Conservation (phyloP, 306 rosid species). For the Echinosophora koreensis region DNA sequence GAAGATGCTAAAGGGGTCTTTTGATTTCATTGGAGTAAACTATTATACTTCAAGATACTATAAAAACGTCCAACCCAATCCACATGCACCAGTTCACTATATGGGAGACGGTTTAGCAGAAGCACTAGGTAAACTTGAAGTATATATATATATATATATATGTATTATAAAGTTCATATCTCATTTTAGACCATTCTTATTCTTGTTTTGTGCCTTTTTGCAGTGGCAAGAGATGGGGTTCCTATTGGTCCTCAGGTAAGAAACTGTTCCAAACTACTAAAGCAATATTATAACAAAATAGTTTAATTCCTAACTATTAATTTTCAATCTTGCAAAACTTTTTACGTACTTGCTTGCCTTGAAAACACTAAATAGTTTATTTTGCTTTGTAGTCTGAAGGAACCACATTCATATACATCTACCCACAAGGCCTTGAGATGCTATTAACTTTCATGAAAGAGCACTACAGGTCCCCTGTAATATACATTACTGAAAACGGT, state of each 20-base stretch:
- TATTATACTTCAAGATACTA: conserved; percentile 46
- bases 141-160: too few relatives aligned
- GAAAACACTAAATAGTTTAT: neutral
- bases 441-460: conserved; percentile 32
- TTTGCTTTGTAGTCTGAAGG: conserved; percentile 38
- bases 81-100: conserved; percentile 14
- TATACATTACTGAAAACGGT: conserved; percentile 46
- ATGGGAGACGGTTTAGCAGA: neutral
- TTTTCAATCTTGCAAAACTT: neutral
- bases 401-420: conserved; percentile 13
- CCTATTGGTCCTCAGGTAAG: conserved; percentile 43
- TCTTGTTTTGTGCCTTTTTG: neutral
- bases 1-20: conserved; percentile 36
- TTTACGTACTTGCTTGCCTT: neutral
- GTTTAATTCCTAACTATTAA: neutral
- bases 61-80: neutral
- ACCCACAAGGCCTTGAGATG: conserved; percentile 45
- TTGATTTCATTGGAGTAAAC: conserved; percentile 53
- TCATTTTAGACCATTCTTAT: neutral
- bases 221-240: conserved; percentile 31
- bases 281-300: neutral
- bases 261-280: neutral
- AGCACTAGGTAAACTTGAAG: neutral
- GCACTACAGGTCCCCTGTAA: conserved; percentile 26
- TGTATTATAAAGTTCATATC: neutral